Conservation (phyloP, 2,329 filamentous ascomycete species). For the Trichoderma oligosporum region DNA sequence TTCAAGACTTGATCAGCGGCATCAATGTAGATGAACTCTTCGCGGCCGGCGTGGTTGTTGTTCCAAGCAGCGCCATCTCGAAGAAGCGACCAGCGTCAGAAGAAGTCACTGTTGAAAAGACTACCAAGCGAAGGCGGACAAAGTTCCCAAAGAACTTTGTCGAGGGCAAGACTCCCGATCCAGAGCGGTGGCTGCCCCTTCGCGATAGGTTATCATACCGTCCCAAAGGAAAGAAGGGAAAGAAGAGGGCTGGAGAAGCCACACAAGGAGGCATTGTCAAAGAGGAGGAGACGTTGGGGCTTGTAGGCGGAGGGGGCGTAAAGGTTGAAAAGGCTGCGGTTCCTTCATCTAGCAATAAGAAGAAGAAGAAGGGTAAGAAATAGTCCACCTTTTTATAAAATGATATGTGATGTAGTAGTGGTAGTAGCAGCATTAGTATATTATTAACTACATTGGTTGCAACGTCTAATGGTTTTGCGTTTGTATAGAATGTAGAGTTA, state of each 20-base stretch:
- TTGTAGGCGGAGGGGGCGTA: slow-evolving; percentile 61
- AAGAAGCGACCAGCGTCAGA: slow-evolving; percentile 49
- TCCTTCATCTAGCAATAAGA: slow-evolving; percentile 48
- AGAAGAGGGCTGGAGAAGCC: slow-evolving; percentile 71
- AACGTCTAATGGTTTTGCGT: too few species aligned
- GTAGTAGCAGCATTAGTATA: not conserved
- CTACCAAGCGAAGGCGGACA: slow-evolving; percentile 55
- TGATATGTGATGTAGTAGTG: not conserved
- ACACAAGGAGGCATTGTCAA: slow-evolving; percentile 83
- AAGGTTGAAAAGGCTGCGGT: slow-evolving; percentile 58
- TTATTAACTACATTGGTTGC: too few species aligned
- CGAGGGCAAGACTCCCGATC: slow-evolving; percentile 74
- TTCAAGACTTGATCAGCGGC: slow-evolving; percentile 57
- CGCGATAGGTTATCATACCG: slow-evolving; percentile 84
- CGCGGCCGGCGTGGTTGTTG: slow-evolving; percentile 56
- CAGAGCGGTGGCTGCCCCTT: slow-evolving; percentile 89
- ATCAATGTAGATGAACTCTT: slow-evolving; percentile 62
- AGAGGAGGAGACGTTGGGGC: slow-evolving; percentile 65
- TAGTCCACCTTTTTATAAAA: slow-evolving; percentile 26
- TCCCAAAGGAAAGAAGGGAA: slow-evolving; percentile 88
- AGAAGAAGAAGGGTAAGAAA: slow-evolving; percentile 53
- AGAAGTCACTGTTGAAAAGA: slow-evolving; percentile 35
- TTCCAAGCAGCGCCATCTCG: slow-evolving; percentile 34
- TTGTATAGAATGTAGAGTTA: not conserved
- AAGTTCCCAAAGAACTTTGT: slow-evolving; percentile 72